A percentile compares a stretch with the other conserved stretches of the same genome.
Conservation (phyloP, 2,329 filamentous ascomycete species). For the Nakataea oryzae region DNA sequence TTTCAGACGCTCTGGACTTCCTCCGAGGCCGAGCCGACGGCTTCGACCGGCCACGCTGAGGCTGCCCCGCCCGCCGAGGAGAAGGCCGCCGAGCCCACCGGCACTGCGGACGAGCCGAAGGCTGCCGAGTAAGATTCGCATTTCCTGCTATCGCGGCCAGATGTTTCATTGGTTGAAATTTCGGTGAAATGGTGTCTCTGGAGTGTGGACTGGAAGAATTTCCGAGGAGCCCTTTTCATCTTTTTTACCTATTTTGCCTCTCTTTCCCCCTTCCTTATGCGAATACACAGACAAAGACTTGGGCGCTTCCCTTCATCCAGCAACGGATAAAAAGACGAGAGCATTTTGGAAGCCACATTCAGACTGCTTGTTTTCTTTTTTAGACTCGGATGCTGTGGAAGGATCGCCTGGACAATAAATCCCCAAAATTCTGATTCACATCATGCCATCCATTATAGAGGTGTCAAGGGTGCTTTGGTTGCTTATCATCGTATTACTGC, state of each 20-base stretch:
- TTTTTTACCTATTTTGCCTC: constrained; percentile 23
- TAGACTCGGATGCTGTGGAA: constrained; percentile 41
- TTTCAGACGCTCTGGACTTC: constrained; percentile 94
- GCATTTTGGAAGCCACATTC: constrained; percentile 35
- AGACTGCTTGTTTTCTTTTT: constrained; percentile 29
- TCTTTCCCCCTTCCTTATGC: constrained; percentile 15
- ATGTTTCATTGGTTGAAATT: constrained; percentile 31
- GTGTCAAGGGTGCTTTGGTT: not conserved
- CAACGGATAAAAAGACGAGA: constrained; percentile 27
- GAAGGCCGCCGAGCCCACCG: constrained; percentile 37
- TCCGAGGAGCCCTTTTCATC: constrained; percentile 29
- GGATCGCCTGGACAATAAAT: constrained; percentile 44
- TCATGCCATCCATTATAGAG: not conserved
- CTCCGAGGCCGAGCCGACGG: constrained; percentile 82
- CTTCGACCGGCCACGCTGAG: constrained; percentile 39
- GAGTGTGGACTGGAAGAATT: constrained; percentile 49
- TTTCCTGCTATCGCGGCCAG: constrained; percentile 26
- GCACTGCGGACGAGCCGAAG: constrained; percentile 56
- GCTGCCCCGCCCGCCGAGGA: constrained; percentile 45
- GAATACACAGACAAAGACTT: constrained; percentile 27
- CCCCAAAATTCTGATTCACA: constrained; percentile 28
- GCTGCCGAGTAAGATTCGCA: constrained; percentile 43
- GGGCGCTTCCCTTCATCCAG: constrained; percentile 21
- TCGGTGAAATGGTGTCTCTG: constrained; percentile 50
- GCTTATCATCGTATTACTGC: not conserved